Conservation (phyloP, 1,284 basidiomycete species). For the Fomitopsis palustris region DNA sequence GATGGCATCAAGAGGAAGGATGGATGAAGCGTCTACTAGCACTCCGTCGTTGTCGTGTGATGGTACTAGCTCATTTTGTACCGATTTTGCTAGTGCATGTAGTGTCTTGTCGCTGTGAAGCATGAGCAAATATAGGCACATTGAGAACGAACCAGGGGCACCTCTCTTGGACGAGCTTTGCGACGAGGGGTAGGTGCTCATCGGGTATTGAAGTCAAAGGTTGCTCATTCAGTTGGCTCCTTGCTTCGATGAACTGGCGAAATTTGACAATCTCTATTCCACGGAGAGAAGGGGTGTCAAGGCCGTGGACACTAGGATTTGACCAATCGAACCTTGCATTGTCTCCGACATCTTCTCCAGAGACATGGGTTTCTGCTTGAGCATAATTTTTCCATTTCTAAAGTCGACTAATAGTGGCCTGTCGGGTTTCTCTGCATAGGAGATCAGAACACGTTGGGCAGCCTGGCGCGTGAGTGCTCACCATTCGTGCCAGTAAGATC, state of each 20-base stretch:
- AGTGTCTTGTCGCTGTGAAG: slow-evolving; percentile 63
- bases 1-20: slow-evolving; percentile 47
- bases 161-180: slow-evolving; percentile 82
- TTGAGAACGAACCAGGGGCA: slow-evolving; percentile 21
- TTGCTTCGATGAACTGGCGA: slow-evolving; percentile 60
- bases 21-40: slow-evolving; percentile 14
- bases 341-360: slow-evolving; percentile 80
- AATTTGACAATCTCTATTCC: slow-evolving; percentile 68
- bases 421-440: slow-evolving; percentile 28
- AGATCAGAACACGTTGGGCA: background rate
- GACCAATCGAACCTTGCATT: slow-evolving; percentile 62
- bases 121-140: background rate
- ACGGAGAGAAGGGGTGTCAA: slow-evolving; percentile 2
- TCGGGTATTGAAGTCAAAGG: slow-evolving; percentile 58
- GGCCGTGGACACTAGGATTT: background rate
- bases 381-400: slow-evolving; percentile 71
- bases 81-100: slow-evolving; percentile 54
- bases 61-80: slow-evolving; percentile 61
- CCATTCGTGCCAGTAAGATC: background rate
- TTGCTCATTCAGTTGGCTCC: slow-evolving; percentile 39
- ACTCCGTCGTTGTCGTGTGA: slow-evolving; percentile 53
- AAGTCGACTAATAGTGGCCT: slow-evolving; percentile 52
- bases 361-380: slow-evolving; percentile 76
- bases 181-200: slow-evolving; percentile 70
- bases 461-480: background rate